These are phyloP conservation scores for Sporobolomyces phaffii DNA, from an alignment of 768 basidiomycete genomes.

Conservation along the genomic window DNA sequence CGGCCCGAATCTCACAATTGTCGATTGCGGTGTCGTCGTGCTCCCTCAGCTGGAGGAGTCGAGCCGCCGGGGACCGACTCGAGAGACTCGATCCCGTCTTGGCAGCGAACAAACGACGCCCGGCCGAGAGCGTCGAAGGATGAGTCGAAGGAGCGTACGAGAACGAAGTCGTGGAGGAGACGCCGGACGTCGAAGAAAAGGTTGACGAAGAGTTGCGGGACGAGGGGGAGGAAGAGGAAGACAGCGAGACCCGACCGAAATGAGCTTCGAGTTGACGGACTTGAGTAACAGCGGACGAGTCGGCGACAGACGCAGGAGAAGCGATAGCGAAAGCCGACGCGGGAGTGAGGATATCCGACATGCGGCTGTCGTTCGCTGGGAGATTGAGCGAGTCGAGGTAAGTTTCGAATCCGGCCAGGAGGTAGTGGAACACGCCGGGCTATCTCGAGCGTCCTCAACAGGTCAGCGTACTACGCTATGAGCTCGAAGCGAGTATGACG, in stretches of 20 bases:
- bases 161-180: no score
- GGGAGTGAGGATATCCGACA: slow-evolving; percentile 13
- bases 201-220: no score
- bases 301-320: neutral
- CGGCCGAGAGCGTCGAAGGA: neutral
- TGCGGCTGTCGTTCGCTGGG: neutral
- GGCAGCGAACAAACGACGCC: neutral
- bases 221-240: no score
- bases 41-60: neutral
- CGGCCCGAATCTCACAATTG: neutral
- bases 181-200: no score
- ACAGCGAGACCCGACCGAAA: slow-evolving; percentile 7
- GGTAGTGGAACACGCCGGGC: slow-evolving; percentile 13
- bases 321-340: neutral
- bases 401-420: neutral
- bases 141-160: no score
- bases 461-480: neutral
- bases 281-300: neutral
- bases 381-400: slow-evolving; percentile 2
- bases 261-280: slow-evolving; percentile 8
- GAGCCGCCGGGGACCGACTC: neutral
- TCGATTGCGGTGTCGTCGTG: neutral
- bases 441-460: neutral
- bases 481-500: neutral
- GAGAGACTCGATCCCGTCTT: neutral